phyloP scores from a whole-genome alignment of 148 eudicot genomes.

The Oxyria digyna region DNA sequence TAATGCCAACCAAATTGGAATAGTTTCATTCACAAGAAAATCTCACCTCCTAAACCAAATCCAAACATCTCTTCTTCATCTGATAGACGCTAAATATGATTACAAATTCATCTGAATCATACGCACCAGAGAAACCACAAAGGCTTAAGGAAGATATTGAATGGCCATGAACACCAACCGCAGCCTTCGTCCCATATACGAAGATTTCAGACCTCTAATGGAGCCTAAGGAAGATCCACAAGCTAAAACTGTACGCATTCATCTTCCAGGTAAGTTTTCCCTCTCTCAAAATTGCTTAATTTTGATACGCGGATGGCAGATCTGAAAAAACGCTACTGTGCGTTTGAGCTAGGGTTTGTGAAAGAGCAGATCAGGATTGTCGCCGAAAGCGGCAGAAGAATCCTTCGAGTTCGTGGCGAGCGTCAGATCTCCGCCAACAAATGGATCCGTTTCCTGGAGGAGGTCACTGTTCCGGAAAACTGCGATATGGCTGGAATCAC shows the following conservation, averaged over 20 bases:
- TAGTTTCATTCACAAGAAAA: background rate
- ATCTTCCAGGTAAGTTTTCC: constrained; percentile 42
- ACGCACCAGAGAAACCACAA: background rate
- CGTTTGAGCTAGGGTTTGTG: constrained; percentile 29
- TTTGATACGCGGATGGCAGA: background rate
- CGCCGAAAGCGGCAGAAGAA: constrained; percentile 29
- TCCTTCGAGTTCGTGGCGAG: constrained; percentile 42
- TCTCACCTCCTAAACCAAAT: background rate
- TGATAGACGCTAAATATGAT: background rate
- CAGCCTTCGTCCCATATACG: constrained; percentile 20
- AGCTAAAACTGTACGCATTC: constrained; percentile 21
- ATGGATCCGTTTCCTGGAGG: constrained; percentile 49
- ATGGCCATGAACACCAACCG: background rate
- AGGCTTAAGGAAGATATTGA: background rate
- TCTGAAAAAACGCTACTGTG: background rate
- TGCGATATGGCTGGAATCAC: constrained; percentile 27
- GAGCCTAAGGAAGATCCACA: constrained; percentile 45
- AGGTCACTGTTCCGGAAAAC: constrained; percentile 31
- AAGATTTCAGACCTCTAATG: constrained; percentile 36
- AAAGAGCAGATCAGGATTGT: constrained; percentile 47
- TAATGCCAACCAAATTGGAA: background rate
- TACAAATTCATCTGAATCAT: background rate
- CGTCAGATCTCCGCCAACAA: constrained; percentile 28
- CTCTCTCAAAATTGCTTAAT: background rate
- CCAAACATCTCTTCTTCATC: background rate